These are phyloP conservation scores for Plasmodium relictum DNA, from an alignment of 169 alveolate species.

Conservation along the genomic window DNA sequence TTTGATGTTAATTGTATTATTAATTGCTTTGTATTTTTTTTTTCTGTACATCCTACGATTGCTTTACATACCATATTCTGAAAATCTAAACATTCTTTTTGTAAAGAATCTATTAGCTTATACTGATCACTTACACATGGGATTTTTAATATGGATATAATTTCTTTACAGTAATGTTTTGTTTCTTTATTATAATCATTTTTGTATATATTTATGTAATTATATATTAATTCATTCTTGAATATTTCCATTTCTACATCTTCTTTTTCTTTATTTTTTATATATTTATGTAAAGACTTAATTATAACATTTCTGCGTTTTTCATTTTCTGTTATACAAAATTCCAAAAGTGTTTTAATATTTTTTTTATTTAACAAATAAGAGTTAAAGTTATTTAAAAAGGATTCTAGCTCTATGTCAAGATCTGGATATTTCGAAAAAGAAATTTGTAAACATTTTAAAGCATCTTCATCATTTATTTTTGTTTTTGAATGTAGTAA, in stretches of 20 bases:
- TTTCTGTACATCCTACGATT: constrained; percentile 22
- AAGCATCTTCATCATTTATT: constrained; percentile 67
- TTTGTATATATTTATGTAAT: constrained; percentile 29
- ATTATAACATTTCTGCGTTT: constrained; percentile 41
- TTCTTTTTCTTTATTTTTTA: neutral
- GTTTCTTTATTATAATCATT: constrained; percentile 51
- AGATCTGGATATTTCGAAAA: constrained; percentile 59
- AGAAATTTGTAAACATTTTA: constrained; percentile 69
- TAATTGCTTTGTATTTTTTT: constrained; percentile 38
- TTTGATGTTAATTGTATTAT: constrained; percentile 59
- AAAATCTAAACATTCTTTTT: constrained; percentile 62
- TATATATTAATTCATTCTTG: constrained; percentile 33
- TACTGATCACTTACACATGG: constrained; percentile 37
- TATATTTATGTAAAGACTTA: constrained; percentile 38
- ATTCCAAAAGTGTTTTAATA: constrained; percentile 38
- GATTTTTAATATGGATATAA: constrained; percentile 29
- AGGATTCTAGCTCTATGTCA: constrained; percentile 63
- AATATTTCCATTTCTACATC: constrained; percentile 8
- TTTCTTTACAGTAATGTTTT: constrained; percentile 38
- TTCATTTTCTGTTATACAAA: constrained; percentile 61
- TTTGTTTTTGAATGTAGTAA: constrained; percentile 35
- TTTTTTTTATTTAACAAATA: constrained; percentile 60
- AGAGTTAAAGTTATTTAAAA: constrained; percentile 60
- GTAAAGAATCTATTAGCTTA: constrained; percentile 64
- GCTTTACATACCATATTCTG: constrained; percentile 68